phyloP scores from a whole-genome alignment of 179 eudicot species.

The Pouteria campechiana region DNA sequence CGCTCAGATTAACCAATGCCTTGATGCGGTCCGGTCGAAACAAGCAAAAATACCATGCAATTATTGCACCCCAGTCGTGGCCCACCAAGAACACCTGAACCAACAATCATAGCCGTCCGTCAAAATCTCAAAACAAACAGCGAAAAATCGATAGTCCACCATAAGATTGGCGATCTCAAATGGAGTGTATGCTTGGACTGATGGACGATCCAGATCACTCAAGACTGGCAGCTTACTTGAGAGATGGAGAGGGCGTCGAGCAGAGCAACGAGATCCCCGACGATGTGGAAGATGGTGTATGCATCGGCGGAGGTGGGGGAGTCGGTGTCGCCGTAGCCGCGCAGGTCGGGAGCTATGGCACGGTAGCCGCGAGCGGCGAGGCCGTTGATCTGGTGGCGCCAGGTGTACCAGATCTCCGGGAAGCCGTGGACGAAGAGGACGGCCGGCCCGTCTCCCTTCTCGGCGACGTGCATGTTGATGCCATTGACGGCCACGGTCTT shows the following conservation, averaged over 20 bases:
- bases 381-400: constrained; percentile 71
- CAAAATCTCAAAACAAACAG: no score
- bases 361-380: constrained; percentile 54
- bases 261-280: constrained; percentile 61
- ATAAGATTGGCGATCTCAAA: no score
- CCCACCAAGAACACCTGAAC: constrained; percentile 71
- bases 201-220: no score
- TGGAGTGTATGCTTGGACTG: no score
- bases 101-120: no score
- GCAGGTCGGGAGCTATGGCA: constrained; percentile 75
- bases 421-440: constrained; percentile 69
- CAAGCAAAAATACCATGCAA: constrained; percentile 57
- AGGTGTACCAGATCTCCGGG: constrained; percentile 79
- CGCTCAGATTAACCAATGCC: constrained; percentile 57
- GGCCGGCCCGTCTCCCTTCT: constrained; percentile 30
- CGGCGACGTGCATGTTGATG: constrained; percentile 59
- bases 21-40: constrained; percentile 49
- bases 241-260: constrained; percentile 37
- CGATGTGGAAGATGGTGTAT: constrained; percentile 59
- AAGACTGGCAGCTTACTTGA: no score
- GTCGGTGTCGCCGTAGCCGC: constrained; percentile 77
- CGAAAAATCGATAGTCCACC: no score
- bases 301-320: constrained; percentile 29
- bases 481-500: constrained; percentile 28
- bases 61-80: constrained; percentile 75